A percentile compares a stretch with the other conserved stretches of the same genome.
phyloP scores from a whole-genome alignment of 345 rosid genomes.

The Linum tenue region DNA sequence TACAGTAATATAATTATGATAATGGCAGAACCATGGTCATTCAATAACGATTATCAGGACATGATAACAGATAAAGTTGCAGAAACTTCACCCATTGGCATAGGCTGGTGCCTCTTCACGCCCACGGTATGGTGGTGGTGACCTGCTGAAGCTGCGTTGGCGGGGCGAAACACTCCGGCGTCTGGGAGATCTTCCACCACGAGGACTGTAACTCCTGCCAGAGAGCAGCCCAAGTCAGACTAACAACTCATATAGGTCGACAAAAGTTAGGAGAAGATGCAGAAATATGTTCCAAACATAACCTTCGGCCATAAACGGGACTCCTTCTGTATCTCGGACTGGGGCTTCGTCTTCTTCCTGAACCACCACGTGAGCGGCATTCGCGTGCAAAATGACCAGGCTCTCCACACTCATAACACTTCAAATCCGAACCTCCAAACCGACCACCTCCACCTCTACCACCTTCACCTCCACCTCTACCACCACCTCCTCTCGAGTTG shows the following conservation, averaged over 20 bases:
- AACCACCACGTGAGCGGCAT: conserved; percentile 62
- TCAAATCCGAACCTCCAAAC: conserved; percentile 76
- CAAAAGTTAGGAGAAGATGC: neutral
- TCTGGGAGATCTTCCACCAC: conserved; percentile 49
- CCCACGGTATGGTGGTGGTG: conserved; percentile 61
- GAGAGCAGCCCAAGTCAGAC: conserved; percentile 3
- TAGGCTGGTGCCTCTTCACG: conserved; percentile 65
- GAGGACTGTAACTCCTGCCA: conserved; percentile 83
- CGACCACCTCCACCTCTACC: conserved; percentile 64
- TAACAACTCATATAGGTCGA: neutral
- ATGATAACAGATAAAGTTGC: neutral
- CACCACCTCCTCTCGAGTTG: conserved; percentile 46
- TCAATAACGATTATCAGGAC: neutral
- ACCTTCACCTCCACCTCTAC: conserved; percentile 14
- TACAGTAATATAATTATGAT: too few species aligned
- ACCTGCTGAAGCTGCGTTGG: conserved; percentile 79
- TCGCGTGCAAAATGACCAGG: conserved; percentile 93
- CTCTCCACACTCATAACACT: conserved; percentile 89
- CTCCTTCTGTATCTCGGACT: conserved; percentile 79
- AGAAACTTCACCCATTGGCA: conserved; percentile 69
- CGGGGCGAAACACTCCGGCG: conserved; percentile 87
- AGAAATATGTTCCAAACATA: conserved; percentile 4
- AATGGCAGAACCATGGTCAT: too few species aligned
- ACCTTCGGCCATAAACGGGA: conserved; percentile 85
- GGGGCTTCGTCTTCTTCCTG: conserved; percentile 71